Evolutionary conservation across 192 early-diverging fungal genomes (phyloP).

Genomic region (Gryganskiella cystojenkinii): DNA sequence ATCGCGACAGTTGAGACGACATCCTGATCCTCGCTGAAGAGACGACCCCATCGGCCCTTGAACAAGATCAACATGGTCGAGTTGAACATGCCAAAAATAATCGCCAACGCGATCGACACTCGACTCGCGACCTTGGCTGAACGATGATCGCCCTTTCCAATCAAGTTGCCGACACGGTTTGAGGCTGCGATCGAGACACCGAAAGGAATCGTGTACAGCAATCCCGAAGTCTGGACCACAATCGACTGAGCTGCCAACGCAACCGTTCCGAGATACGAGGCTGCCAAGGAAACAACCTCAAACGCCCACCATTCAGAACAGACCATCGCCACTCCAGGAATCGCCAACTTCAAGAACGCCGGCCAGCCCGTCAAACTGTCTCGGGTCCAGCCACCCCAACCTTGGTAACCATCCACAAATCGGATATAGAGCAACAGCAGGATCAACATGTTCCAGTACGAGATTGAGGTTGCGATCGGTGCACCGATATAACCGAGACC

Average conservation of each 20-base stretch:
- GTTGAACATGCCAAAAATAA: constrained; percentile 61
- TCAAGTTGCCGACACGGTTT: constrained; percentile 80
- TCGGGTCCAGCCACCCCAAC: constrained; percentile 87
- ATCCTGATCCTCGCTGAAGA: constrained; percentile 71
- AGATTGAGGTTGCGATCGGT: constrained; percentile 77
- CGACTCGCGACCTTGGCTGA: constrained; percentile 61
- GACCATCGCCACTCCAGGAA: constrained; percentile 74
- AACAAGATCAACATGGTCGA: constrained; percentile 57
- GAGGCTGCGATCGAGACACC: constrained; percentile 81
- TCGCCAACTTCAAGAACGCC: constrained; percentile 72
- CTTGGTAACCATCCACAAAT: constrained; percentile 68
- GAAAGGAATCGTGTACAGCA: constrained; percentile 77
- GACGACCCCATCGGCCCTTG: constrained; percentile 62
- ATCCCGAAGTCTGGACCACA: constrained; percentile 73
- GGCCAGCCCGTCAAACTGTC: constrained; percentile 66
- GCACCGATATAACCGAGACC: constrained; percentile 84
- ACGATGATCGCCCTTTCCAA: constrained; percentile 60
- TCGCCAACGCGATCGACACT: constrained; percentile 55
- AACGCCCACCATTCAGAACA: constrained; percentile 55
- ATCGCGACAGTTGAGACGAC: constrained; percentile 75
- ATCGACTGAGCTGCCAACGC: constrained; percentile 84
- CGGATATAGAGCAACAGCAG: constrained; percentile 70
- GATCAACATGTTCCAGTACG: constrained; percentile 76
- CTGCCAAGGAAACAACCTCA: constrained; percentile 76
- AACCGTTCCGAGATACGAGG: constrained; percentile 79